These are phyloP conservation scores for Boletus pseudo-olivaceus DNA, from an alignment of 768 basidiomycete genomes.

Conservation along the genomic window DNA sequence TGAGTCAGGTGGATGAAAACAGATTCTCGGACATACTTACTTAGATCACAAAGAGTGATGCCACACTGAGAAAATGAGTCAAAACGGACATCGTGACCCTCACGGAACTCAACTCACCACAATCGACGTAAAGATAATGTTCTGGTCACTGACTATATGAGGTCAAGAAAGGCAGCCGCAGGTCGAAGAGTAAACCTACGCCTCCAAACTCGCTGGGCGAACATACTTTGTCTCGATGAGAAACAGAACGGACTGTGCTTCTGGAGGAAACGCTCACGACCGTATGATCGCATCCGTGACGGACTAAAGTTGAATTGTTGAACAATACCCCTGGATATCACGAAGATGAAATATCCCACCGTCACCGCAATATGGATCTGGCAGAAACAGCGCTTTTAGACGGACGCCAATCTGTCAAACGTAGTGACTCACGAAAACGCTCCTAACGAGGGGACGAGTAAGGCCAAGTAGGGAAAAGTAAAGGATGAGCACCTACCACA, in stretches of 20 bases:
- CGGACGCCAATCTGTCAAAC: neutral
- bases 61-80: slow-evolving; percentile 24
- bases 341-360: slow-evolving; percentile 31
- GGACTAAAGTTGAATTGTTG: slow-evolving; percentile 33
- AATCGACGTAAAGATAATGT: slow-evolving; percentile 37
- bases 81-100: neutral
- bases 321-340: neutral
- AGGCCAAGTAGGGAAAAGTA: neutral
- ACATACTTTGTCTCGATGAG: slow-evolving; percentile 35
- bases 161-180: slow-evolving; percentile 8
- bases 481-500: slow-evolving; percentile 37
- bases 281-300: slow-evolving; percentile 48
- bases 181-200: slow-evolving; percentile 33
- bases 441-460: slow-evolving; percentile 35
- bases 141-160: slow-evolving; percentile 42
- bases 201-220: slow-evolving; percentile 45
- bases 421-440: slow-evolving; percentile 43
- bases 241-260: neutral
- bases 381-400: neutral
- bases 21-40: slow-evolving; percentile 30
- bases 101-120: slow-evolving; percentile 38
- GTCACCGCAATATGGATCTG: slow-evolving; percentile 54
- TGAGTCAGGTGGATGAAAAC: neutral
- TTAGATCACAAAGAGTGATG: slow-evolving; percentile 41
- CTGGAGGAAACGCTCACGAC: slow-evolving; percentile 18